A percentile compares a stretch with the other conserved stretches of the same genome.
phyloP scores from a whole-genome alignment of 2,329 filamentous ascomycete species.

The Mariannaea elegans region DNA sequence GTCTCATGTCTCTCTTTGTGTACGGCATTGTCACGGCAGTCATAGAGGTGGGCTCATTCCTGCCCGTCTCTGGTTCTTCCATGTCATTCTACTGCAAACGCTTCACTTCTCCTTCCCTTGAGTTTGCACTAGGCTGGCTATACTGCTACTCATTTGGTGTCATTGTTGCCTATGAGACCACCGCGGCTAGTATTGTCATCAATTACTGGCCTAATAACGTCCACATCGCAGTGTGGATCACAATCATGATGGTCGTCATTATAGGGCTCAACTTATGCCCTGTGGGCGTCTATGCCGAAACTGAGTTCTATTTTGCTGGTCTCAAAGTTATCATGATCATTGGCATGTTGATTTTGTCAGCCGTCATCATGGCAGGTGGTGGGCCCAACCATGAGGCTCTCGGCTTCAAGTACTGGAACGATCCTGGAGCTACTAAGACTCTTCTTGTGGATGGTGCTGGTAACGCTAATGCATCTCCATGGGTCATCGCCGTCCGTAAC shows the following conservation, averaged over 20 bases:
- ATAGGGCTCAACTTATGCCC: slow-evolving; percentile 37
- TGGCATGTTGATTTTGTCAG: slow-evolving; percentile 55
- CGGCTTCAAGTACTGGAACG: slow-evolving; percentile 52
- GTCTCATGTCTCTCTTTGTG: slow-evolving; percentile 62
- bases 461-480: slow-evolving; percentile 63
- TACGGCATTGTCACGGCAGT: slow-evolving; percentile 61
- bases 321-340: slow-evolving; percentile 59
- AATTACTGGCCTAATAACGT: slow-evolving; percentile 32
- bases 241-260: slow-evolving; percentile 43
- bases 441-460: slow-evolving; percentile 23
- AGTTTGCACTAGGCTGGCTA: slow-evolving; percentile 53
- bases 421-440: neutral
- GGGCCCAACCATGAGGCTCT: slow-evolving; percentile 54
- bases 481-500: slow-evolving; percentile 72
- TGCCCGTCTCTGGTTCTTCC: slow-evolving; percentile 32
- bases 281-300: slow-evolving; percentile 58
- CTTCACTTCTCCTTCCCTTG: slow-evolving; percentile 41
- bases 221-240: slow-evolving; percentile 30
- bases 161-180: slow-evolving; percentile 27
- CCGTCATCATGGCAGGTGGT: slow-evolving; percentile 59
- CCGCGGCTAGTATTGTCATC: slow-evolving; percentile 29
- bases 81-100: slow-evolving; percentile 36
- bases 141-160: slow-evolving; percentile 49
- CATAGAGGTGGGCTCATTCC: slow-evolving; percentile 43
- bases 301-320: slow-evolving; percentile 58